Conservation (phyloP, 164 flowering plant genomes). For the Santalum album region DNA sequence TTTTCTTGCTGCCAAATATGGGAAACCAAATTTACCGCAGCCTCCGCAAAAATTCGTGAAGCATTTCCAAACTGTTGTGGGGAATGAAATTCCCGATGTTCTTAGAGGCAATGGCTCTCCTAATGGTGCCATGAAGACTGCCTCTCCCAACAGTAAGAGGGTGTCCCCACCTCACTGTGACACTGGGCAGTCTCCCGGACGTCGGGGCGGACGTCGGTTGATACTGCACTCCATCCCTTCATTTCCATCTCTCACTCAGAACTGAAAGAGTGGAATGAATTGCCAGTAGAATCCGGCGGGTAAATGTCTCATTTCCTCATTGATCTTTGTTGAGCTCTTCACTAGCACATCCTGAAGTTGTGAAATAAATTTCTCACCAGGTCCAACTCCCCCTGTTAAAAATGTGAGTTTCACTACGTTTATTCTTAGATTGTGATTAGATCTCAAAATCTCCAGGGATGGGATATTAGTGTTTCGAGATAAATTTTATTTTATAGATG, state of each 20-base stretch:
- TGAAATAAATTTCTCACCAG: no score
- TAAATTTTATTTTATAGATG: no score
- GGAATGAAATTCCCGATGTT: constrained; percentile 70
- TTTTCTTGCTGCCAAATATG: constrained; percentile 22
- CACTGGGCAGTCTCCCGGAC: constrained; percentile 35
- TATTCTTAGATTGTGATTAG: no score
- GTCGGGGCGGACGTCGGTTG: constrained; percentile 62
- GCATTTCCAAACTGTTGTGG: constrained; percentile 26
- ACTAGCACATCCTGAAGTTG: no score
- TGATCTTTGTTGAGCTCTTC: no score
- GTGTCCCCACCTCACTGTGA: constrained; percentile 68
- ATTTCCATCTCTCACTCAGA: constrained; percentile 65
- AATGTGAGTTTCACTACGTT: no score
- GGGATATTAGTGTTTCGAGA: no score
- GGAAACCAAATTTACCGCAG: constrained; percentile 29
- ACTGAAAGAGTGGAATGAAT: background rate
- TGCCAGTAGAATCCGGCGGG: no score
- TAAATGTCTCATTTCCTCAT: no score
- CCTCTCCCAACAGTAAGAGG: constrained; percentile 88
- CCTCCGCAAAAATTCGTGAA: constrained; percentile 42
- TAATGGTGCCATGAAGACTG: constrained; percentile 35
- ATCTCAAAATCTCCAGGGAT: no score
- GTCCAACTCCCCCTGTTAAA: no score
- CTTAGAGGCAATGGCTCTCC: constrained; percentile 47
- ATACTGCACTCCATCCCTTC: constrained; percentile 78